Percentiles rank a stretch among this genome's conserved stretches.
phyloP scores from a whole-genome alignment of 2,329 filamentous ascomycete genomes.

The Ramularia endophylla region DNA sequence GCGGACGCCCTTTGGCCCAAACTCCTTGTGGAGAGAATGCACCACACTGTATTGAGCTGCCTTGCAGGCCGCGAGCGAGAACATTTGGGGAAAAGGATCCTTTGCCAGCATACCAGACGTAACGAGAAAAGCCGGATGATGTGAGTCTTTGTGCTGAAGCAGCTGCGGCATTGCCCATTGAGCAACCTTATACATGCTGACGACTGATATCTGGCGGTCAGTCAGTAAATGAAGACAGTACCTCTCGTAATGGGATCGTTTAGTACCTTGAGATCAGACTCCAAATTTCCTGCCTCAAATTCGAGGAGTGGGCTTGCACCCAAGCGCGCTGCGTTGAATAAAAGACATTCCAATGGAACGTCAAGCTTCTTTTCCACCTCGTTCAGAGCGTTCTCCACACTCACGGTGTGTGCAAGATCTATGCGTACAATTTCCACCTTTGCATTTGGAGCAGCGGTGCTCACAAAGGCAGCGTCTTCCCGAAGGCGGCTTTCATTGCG shows the following conservation, averaged over 20 bases:
- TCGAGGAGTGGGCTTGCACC: slow-evolving; percentile 34
- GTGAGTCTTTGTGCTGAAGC: slow-evolving; percentile 19
- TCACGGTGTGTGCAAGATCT: slow-evolving; percentile 37
- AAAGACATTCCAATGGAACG: slow-evolving; percentile 39
- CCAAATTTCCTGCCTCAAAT: slow-evolving; percentile 38
- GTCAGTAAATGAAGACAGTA: no score
- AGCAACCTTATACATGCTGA: slow-evolving; percentile 41
- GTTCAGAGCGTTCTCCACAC: slow-evolving; percentile 34
- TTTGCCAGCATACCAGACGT: slow-evolving; percentile 42
- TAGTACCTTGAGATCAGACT: slow-evolving; percentile 46
- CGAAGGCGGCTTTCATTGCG: slow-evolving; percentile 18
- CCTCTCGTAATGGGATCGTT: no score
- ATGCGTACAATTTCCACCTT: slow-evolving; percentile 36
- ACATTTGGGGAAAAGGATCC: slow-evolving; percentile 41
- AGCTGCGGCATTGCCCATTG: slow-evolving; percentile 42
- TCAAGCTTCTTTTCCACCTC: slow-evolving; percentile 34
- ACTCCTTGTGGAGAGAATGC: slow-evolving; percentile 39
- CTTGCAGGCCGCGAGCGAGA: slow-evolving; percentile 45
- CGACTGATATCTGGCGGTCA: slow-evolving; percentile 39
- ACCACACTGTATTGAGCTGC: slow-evolving; percentile 47
- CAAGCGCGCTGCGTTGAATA: slow-evolving; percentile 48
- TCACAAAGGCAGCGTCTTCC: slow-evolving; percentile 20
- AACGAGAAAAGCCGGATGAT: slow-evolving; percentile 43
- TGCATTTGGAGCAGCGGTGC: slow-evolving; percentile 6
- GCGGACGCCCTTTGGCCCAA: slow-evolving; percentile 37